Percentiles rank a stretch among this genome's conserved stretches.
phyloP scores from a whole-genome alignment of 345 rosid genomes.

The Brassica nigra region DNA sequence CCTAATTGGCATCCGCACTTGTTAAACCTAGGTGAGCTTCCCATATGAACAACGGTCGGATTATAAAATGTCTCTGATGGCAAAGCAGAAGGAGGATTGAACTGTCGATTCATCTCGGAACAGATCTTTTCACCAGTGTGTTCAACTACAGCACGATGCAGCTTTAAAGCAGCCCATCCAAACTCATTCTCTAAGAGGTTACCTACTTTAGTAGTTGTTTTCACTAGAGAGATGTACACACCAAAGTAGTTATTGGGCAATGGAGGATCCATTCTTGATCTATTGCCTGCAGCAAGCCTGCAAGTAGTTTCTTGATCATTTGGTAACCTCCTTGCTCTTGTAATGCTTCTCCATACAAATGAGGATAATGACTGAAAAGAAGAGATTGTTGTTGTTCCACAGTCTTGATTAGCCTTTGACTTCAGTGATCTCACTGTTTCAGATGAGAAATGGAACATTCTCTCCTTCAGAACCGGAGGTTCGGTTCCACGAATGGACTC shows the following conservation, averaged over 20 bases:
- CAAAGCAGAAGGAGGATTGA: conserved; percentile 36
- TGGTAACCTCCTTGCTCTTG: conserved; percentile 46
- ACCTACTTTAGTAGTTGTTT: conserved; percentile 39
- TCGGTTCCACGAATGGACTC: conserved; percentile 42
- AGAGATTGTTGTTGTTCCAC: conserved; percentile 55
- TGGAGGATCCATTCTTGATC: conserved; percentile 59
- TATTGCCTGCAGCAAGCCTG: conserved; percentile 47
- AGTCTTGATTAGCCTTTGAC: conserved; percentile 58
- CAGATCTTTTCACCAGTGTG: conserved; percentile 43
- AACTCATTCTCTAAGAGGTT: conserved; percentile 49
- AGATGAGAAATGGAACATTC: conserved; percentile 65
- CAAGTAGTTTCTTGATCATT: conserved; percentile 48
- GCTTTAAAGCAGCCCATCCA: conserved; percentile 69
- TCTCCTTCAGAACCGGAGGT: conserved; percentile 48
- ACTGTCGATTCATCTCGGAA: conserved; percentile 37
- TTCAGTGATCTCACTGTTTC: conserved; percentile 55
- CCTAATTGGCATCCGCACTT: conserved; percentile 76
- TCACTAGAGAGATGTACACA: conserved; percentile 42
- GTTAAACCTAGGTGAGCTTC: conserved; percentile 81
- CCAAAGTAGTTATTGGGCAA: conserved; percentile 60
- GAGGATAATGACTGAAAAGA: conserved; percentile 68
- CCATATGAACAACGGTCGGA: conserved; percentile 53
- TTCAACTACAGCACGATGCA: conserved; percentile 52
- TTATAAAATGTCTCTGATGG: conserved; percentile 26
- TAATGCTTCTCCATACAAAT: conserved; percentile 60